phyloP scores from a whole-genome alignment of 768 basidiomycete species.

The Termitomyces titanicus region DNA sequence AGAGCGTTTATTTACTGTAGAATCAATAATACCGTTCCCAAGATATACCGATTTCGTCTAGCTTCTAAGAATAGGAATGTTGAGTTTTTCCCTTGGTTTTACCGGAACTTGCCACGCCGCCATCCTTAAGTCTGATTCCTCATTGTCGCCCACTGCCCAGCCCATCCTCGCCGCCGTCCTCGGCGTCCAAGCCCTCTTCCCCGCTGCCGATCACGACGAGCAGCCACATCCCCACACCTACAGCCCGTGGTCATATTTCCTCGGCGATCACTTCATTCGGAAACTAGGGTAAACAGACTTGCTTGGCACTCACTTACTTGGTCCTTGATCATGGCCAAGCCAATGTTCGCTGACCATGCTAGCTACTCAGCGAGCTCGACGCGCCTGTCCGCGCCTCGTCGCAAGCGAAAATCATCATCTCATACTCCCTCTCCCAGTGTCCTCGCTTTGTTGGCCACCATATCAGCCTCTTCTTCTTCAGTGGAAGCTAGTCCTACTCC shows the following conservation, averaged over 20 bases:
- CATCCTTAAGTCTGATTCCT: conserved; percentile 7
- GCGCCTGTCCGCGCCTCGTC: conserved; percentile 6
- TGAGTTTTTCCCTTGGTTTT: neutral
- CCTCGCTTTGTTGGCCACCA: conserved; percentile 53
- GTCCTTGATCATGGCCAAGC: conserved; percentile 50
- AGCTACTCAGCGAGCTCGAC: conserved; percentile 18
- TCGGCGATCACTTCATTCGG: neutral
- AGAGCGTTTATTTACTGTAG: conserved; percentile 27
- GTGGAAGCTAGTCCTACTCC: conserved; percentile 50
- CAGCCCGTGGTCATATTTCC: neutral
- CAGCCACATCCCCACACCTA: conserved; percentile 3
- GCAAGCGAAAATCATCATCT: conserved; percentile 14
- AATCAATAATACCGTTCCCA: neutral
- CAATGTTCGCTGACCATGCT: conserved; percentile 31
- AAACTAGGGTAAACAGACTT: conserved; percentile 25
- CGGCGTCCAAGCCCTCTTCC: conserved; percentile 13
- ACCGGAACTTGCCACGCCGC: conserved; percentile 15
- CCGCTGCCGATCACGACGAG: conserved; percentile 19
- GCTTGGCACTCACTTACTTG: conserved; percentile 33
- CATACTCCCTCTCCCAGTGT: conserved; percentile 44
- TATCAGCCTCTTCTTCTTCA: conserved; percentile 44
- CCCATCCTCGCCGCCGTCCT: conserved; percentile 14
- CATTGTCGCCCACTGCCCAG: conserved; percentile 8
- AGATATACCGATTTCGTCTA: neutral
- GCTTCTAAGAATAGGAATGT: conserved; percentile 14